Conservation (phyloP, 352 stramenopile species). For the Pythium periplocum region DNA sequence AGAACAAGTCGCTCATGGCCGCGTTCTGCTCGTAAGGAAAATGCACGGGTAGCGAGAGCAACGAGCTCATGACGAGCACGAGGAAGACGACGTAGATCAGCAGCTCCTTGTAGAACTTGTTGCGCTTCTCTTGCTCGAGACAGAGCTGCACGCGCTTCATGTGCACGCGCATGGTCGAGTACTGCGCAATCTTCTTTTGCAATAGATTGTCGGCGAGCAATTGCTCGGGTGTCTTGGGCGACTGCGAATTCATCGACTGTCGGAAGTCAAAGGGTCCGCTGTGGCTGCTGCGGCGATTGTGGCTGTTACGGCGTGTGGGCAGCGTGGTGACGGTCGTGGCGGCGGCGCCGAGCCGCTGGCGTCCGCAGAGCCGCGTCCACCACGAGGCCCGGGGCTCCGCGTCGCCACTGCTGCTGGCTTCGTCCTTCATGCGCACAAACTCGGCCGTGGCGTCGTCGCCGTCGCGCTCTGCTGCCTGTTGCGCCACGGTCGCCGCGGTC, state of each 20-base stretch:
- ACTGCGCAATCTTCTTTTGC: conserved; percentile 54
- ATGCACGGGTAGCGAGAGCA: conserved; percentile 64
- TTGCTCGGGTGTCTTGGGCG: conserved; percentile 7
- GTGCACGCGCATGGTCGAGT: conserved; percentile 80
- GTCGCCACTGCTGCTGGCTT: conserved; percentile 7
- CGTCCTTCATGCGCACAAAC: conserved; percentile 19
- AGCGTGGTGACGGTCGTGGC: too few species aligned
- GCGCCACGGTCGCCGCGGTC: too few species aligned
- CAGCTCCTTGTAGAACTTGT: conserved; percentile 79
- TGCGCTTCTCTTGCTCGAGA: conserved; percentile 77
- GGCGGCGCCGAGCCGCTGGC: background rate
- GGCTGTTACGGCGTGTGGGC: too few species aligned
- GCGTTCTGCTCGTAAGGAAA: conserved; percentile 75
- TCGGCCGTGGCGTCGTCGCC: background rate
- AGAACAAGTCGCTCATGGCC: conserved; percentile 47
- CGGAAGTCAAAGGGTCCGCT: too few species aligned
- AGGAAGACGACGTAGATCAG: conserved; percentile 73
- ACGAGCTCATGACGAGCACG: conserved; percentile 46
- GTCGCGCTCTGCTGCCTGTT: too few species aligned
- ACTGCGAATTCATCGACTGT: background rate
- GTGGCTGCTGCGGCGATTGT: too few species aligned
- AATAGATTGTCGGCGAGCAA: conserved; percentile 21
- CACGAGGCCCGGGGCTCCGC: background rate
- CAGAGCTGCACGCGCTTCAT: conserved; percentile 82
- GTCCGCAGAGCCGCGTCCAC: background rate